Base-by-base conservation (phyloP, 176 grass and related monocot genomes). In the Bothriochloa decipiens region DNA sequence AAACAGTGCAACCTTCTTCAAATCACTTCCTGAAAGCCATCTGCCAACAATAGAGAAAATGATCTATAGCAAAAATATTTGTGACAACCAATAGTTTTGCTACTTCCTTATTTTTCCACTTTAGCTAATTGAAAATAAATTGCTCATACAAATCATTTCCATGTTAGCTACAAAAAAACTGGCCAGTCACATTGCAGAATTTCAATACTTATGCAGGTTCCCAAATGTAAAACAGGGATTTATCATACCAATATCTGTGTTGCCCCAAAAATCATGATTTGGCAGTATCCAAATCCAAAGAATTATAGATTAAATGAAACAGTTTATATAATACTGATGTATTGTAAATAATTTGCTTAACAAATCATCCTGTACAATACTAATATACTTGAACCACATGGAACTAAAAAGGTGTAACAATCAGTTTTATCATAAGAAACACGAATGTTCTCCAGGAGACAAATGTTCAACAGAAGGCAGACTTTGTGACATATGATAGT, bases 1-100 rank as follows among this genome's bases (percentile, higher is more conserved):
- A 83, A 92, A 91, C 43, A 91, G 83, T 1, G 90, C 90, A 77
- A 94, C 39, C 65, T 87, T 88, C 82, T 97, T 97, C 84, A 91
- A 78, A 78, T 95, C 87, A 77, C 83, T 92, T 36, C 93, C 93
- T 4, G 93, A 95, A 29, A 95, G 69, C 90, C 93, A 95, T 76
- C 93, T 92, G 68, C 27, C 49, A 39, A 16, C 25, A 27, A 77
- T 52, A 79, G 4, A 68, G 20, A 76, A 79, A 76, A 79, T 8
- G 33, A 77, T 80, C 60, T 81, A 42, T 46, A 22, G 22, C 50
- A 39, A 3, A 84, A 28, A 12, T 65, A 72, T n/a, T 62, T 28
- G 29, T 16, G 52, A 82, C 50, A 55, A 55, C 1, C 5, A 55
- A 55, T 8, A 20, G 16, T 55, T 55, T 55, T 55, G 6, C 32